Percentiles rank a stretch among this genome's conserved stretches.
These are phyloP conservation scores for Termitomyces sp. DNA, from an alignment of 768 basidiomycete species.

Conservation along the genomic window DNA sequence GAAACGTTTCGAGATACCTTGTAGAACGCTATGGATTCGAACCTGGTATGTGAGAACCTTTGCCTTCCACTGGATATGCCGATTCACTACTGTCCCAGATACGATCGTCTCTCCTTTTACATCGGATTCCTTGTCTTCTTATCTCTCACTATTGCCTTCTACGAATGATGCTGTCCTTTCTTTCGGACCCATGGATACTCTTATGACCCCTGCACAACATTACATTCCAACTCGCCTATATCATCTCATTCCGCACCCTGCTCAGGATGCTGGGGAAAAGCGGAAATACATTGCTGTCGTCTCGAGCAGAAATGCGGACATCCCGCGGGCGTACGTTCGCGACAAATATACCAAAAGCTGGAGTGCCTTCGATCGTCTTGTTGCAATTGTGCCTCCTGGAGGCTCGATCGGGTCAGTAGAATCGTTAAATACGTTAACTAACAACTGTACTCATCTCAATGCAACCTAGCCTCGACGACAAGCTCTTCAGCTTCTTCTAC, in stretches of 20 bases:
- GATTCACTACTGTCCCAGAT: conserved; percentile 36
- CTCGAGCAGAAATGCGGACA: conserved; percentile 80
- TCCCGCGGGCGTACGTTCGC: conserved; percentile 77
- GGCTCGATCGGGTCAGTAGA: conserved; percentile 77
- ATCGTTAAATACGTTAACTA: not conserved
- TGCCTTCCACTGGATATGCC: not conserved
- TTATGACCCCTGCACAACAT: conserved; percentile 73
- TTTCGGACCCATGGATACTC: conserved; percentile 77
- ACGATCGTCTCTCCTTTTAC: conserved; percentile 75
- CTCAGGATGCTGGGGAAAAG: conserved; percentile 71
- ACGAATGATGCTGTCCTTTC: conserved; percentile 72
- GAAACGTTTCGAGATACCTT: conserved; percentile 69
- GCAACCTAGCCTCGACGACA: conserved; percentile 73
- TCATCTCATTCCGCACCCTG: conserved; percentile 76
- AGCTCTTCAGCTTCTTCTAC: conserved; percentile 87
- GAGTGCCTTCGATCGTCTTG: conserved; percentile 87
- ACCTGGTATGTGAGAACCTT: conserved; percentile 41
- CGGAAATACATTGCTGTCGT: conserved; percentile 71
- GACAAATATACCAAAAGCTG: conserved; percentile 94
- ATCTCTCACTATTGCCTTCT: conserved; percentile 73
- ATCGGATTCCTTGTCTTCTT: conserved; percentile 70
- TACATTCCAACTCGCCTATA: conserved; percentile 75
- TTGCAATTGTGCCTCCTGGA: conserved; percentile 87
- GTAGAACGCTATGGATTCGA: conserved; percentile 82
- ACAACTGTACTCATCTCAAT: conserved; percentile 1